Conservation (phyloP, 352 stramenopile species). For the Sclerospora graminicola region DNA sequence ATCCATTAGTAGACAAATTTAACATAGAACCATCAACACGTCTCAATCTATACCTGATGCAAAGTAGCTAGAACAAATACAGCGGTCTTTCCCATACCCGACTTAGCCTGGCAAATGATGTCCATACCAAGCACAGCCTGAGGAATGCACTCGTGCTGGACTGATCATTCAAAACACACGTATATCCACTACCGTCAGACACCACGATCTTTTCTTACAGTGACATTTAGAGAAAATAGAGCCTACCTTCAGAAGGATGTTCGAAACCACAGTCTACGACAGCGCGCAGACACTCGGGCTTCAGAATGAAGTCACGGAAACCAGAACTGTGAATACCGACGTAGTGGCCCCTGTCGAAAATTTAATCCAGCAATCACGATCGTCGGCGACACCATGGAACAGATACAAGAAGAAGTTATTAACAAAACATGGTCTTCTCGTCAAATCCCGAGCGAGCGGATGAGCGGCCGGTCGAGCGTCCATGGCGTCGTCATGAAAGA, state of each 20-base stretch:
- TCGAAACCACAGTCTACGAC: constrained; percentile 99
- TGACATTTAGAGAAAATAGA: not conserved
- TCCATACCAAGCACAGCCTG: constrained; percentile 99
- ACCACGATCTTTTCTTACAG: not conserved
- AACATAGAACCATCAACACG: not conserved
- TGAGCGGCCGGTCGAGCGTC: constrained; percentile 11
- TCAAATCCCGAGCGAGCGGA: constrained; percentile 11
- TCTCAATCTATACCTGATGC: constrained; percentile 85
- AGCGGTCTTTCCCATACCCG: constrained; percentile 99
- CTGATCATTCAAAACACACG: constrained; percentile 28
- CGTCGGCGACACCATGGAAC: constrained; percentile 27
- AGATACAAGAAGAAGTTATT: constrained; percentile 81
- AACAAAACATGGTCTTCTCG: constrained; percentile 42
- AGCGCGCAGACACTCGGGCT: constrained; percentile 96
- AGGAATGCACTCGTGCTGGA: constrained; percentile 99
- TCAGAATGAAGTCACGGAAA: constrained; percentile 99
- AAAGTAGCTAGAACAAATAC: constrained; percentile 99
- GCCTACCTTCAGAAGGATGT: constrained; percentile 96
- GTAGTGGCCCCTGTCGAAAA: constrained; percentile 93
- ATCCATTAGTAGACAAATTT: constrained; percentile 1
- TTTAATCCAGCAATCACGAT: constrained; percentile 15
- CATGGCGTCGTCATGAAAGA: constrained; percentile 17
- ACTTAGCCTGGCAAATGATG: constrained; percentile 99
- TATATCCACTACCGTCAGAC: constrained; percentile 8
- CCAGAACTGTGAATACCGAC: constrained; percentile 98